Evolutionary conservation across 1,139 yeast species (phyloP).

Genomic region (Nakaseomyces kungkrabaensis): DNA sequence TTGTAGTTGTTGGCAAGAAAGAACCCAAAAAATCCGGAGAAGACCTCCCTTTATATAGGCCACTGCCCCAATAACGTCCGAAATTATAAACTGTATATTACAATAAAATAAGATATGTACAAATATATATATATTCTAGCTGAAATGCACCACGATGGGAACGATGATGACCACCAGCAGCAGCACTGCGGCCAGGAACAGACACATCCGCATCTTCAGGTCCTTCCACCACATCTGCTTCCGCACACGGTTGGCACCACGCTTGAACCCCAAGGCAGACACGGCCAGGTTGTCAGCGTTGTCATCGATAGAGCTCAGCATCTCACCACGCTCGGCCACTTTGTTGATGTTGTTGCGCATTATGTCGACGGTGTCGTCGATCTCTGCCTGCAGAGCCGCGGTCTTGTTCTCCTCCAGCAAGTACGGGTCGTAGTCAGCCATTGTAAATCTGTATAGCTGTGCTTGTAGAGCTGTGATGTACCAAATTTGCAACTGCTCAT

Average conservation of each 20-base stretch:
- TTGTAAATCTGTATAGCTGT: not conserved
- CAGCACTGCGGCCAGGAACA: constrained; percentile 70
- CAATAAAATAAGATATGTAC: too few relatives aligned
- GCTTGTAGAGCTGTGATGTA: not conserved
- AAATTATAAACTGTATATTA: not conserved
- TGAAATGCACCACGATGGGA: constrained; percentile 86
- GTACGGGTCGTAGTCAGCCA: constrained; percentile 2
- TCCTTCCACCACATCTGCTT: constrained; percentile 99
- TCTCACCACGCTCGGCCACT: constrained; percentile 89
- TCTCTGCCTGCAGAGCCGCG: constrained; percentile 36
- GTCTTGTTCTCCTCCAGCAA: not conserved
- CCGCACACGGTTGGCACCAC: constrained; percentile 95
- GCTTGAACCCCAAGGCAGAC: constrained; percentile 89
- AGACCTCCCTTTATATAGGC: too few relatives aligned
- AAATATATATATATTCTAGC: constrained; percentile 21
- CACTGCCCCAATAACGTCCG: not conserved
- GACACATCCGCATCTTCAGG: constrained; percentile 90
- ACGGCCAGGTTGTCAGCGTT: constrained; percentile 90
- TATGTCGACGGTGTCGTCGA: constrained; percentile 93
- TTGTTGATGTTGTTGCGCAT: constrained; percentile 97
- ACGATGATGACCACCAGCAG: constrained; percentile 82
- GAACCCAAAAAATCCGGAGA: too few relatives aligned
- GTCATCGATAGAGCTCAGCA: constrained; percentile 85
- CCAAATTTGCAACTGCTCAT: too few relatives aligned
- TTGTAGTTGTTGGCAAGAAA: too few relatives aligned